These are phyloP conservation scores for Zhuliangozyma blackwelliae DNA, from an alignment of 1,139 yeast species.

Conservation along the genomic window DNA sequence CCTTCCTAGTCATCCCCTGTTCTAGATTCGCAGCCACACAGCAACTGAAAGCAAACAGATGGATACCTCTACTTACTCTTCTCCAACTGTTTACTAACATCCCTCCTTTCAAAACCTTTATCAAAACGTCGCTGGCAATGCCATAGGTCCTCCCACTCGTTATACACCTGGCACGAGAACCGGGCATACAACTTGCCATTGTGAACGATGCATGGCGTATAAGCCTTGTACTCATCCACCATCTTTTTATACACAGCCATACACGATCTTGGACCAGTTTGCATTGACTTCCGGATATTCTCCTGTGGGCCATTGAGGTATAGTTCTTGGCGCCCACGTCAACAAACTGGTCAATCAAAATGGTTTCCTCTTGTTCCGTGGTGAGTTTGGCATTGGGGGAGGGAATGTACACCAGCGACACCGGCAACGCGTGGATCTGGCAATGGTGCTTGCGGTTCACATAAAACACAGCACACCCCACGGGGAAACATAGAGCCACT, in stretches of 20 bases:
- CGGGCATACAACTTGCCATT: conserved; percentile 44
- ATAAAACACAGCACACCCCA: conserved; percentile 58
- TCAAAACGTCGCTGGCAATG: conserved; percentile 32
- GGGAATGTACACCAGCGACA: conserved; percentile 42
- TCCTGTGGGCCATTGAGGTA: conserved; percentile 23
- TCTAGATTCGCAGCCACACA: too few relatives aligned
- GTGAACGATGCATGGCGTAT: conserved; percentile 43
- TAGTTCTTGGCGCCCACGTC: conserved; percentile 34
- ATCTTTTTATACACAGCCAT: conserved; percentile 4
- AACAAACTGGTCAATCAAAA: conserved; percentile 35
- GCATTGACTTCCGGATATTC: conserved; percentile 9
- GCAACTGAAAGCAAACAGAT: too few relatives aligned
- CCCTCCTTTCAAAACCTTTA: conserved; percentile 4
- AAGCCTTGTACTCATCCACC: conserved; percentile 30
- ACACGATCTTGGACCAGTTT: neutral
- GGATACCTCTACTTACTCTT: too few relatives aligned
- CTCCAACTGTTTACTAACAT: too few relatives aligned
- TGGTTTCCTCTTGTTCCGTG: conserved; percentile 19
- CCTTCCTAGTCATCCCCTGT: too few relatives aligned
- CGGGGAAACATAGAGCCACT: conserved; percentile 63
- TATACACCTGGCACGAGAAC: conserved; percentile 58
- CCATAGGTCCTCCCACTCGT: conserved; percentile 51
- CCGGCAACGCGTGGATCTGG: conserved; percentile 54
- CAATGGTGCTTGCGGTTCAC: conserved; percentile 50
- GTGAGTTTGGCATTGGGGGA: conserved; percentile 15